Percentiles rank a stretch among this genome's conserved stretches.
Evolutionary conservation across 2,329 filamentous ascomycete genomes (phyloP).

Genomic region (Fusarium nematophilum): DNA sequence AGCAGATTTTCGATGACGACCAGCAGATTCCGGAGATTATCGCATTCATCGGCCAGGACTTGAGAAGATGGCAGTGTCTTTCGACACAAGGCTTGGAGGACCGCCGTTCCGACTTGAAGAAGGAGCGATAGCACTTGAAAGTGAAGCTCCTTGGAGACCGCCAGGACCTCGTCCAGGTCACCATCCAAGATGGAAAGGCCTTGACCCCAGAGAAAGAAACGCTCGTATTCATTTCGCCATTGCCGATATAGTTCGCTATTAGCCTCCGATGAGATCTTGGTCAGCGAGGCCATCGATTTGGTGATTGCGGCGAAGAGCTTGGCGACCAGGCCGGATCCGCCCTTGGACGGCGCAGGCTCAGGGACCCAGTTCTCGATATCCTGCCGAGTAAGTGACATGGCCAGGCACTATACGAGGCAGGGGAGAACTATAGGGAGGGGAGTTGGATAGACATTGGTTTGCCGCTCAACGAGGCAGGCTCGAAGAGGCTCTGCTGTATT

Average conservation of each 20-base stretch:
- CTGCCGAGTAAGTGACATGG: neutral
- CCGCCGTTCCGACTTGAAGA: neutral
- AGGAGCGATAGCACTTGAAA: neutral
- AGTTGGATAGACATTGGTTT: no score
- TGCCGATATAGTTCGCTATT: neutral
- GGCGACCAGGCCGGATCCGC: neutral
- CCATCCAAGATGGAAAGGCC: neutral
- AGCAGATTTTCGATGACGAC: neutral
- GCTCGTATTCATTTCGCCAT: neutral
- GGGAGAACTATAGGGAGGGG: no score
- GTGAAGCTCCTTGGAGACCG: neutral
- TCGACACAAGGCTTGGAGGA: neutral
- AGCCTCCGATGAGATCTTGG: neutral
- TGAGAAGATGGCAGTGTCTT: neutral
- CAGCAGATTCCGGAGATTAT: neutral
- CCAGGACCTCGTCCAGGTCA: neutral
- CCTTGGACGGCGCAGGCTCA: neutral
- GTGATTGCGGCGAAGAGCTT: neutral
- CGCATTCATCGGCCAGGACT: neutral
- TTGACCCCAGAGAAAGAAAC: neutral
- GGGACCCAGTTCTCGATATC: slow-evolving; percentile 3
- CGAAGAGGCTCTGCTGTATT: no score
- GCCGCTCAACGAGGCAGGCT: no score
- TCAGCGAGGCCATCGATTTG: neutral
- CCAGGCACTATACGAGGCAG: neutral